A percentile compares a stretch with the other conserved stretches of the same genome.
Conservation (phyloP, 139 green algal species). For the Ettlia oleoabundans region DNA sequence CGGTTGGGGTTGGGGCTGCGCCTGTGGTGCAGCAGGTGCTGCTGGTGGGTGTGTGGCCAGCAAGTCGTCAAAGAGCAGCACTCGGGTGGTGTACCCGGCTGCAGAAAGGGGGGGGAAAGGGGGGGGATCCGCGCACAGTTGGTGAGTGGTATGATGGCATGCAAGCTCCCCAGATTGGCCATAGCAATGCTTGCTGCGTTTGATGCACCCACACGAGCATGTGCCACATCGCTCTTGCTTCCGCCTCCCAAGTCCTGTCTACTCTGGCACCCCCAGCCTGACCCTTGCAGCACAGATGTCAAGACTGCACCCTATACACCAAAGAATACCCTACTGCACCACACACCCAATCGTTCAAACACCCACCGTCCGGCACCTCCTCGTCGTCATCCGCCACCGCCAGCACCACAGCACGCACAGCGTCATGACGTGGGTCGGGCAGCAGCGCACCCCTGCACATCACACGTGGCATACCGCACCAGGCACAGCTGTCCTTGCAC, state of each 20-base stretch:
- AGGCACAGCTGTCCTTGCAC: background rate
- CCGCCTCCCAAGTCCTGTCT: background rate
- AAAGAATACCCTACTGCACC: background rate
- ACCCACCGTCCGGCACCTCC: conserved; percentile 44
- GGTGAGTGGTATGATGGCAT: background rate
- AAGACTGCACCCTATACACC: too few relatives aligned
- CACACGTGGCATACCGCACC: background rate
- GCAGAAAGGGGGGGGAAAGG: background rate
- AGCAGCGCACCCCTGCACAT: conserved; percentile 67
- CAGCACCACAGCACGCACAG: conserved; percentile 68
- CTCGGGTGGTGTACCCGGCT: conserved; percentile 34
- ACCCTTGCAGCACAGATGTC: too few relatives aligned
- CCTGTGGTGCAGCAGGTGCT: background rate
- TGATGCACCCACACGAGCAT: too few relatives aligned
- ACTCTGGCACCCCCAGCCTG: background rate
- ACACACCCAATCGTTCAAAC: background rate
- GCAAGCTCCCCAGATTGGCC: background rate
- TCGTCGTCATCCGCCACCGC: conserved; percentile 62
- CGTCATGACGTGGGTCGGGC: conserved; percentile 86
- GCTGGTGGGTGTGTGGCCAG: background rate
- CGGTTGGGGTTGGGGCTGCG: background rate
- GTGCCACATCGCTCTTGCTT: background rate
- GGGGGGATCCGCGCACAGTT: background rate
- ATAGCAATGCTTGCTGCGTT: too few relatives aligned
- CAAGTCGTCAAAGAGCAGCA: conserved; percentile 17